Conservation (phyloP, 768 basidiomycete genomes). For the Pisolithus sp. region DNA sequence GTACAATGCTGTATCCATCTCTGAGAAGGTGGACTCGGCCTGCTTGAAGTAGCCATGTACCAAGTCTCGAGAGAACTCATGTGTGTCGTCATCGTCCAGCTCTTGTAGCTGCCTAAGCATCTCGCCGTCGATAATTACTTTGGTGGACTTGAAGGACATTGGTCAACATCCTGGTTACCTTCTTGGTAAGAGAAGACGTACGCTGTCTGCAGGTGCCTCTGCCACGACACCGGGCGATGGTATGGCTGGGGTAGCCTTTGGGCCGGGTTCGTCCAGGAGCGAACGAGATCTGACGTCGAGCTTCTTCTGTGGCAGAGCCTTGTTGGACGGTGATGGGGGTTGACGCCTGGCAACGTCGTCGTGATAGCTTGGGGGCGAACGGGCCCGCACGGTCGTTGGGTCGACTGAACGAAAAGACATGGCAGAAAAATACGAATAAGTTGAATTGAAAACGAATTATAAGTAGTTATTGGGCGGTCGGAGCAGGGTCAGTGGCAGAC, state of each 20-base stretch:
- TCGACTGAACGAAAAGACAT: slow-evolving; percentile 27
- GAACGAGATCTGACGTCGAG: slow-evolving; percentile 25
- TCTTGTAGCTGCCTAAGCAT: slow-evolving; percentile 85
- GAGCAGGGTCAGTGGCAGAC: slow-evolving; percentile 4
- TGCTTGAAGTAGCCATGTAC: slow-evolving; percentile 77
- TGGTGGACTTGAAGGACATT: background rate
- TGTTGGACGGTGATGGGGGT: slow-evolving; percentile 29
- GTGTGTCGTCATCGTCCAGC: slow-evolving; percentile 77
- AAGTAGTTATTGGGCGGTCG: slow-evolving; percentile 16
- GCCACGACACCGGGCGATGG: background rate
- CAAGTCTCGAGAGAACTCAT: slow-evolving; percentile 76
- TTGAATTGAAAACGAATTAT: slow-evolving; percentile 2
- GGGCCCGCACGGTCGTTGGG: slow-evolving; percentile 20
- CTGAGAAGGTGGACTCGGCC: slow-evolving; percentile 63
- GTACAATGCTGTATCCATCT: slow-evolving; percentile 78
- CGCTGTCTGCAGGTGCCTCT: background rate
- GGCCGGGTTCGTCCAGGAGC: slow-evolving; percentile 19
- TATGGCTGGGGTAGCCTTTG: slow-evolving; percentile 7
- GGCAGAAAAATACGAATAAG: background rate
- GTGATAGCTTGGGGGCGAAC: slow-evolving; percentile 18
- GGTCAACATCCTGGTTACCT: slow-evolving; percentile 5
- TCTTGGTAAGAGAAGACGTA: no score
- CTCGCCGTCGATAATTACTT: slow-evolving; percentile 61
- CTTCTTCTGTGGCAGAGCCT: slow-evolving; percentile 26
- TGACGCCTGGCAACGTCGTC: slow-evolving; percentile 25